Evolutionary conservation across 163 green algal species (phyloP), one percentile per base, ranked within the genome.

Genomic region (Trebouxiophyceae sp.): DNA sequence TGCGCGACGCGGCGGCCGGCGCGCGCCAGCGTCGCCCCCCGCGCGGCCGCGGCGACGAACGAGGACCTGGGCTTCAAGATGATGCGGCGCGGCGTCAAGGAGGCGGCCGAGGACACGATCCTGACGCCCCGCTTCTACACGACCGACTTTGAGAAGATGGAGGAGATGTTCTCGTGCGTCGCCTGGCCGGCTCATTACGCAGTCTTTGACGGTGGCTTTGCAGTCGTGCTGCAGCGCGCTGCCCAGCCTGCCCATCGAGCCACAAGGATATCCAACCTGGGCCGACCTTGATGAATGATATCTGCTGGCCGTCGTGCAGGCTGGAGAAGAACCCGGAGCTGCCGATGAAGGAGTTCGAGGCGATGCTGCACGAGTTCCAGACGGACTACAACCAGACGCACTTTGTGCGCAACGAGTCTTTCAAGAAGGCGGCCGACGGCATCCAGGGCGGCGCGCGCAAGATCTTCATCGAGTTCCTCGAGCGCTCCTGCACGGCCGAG

Each of bases 401-500:
- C 78, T 99, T 99, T 81, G 93, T 99, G 31, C 84, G 93, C 54
- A 97, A 96, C 61, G 85, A 95, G 32, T 82, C 79, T 57, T 97
- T 97, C 80, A 91, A 91, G 77, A 76, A 66, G 56, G 79, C 79
- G 23, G 79, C 79, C 24, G 79, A 84, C 57, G 72, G 66, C 24
- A 79, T 86, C 54, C 22, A 54, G 20, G 70, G 92, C 57, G 68
- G 78, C n/a, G 83, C 84, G 1, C 79, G 92, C 66, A 93, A 95
- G 68, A 97, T 98, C 75, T 98, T 98, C 73, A 87, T 98, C n/a
- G 93, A 99, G 86, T 99, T 99, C 78, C 77, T 99, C 69, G 93
- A 99, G 83, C 86, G 93, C 46, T 96, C 87, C 5, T 99, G 93
- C 88, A 99, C 93, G 30, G 93, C 93, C 8, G 93, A 99, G 83